Evolutionary conservation across 1,284 basidiomycete species (phyloP).

Genomic region (Tausonia pullulans): DNA sequence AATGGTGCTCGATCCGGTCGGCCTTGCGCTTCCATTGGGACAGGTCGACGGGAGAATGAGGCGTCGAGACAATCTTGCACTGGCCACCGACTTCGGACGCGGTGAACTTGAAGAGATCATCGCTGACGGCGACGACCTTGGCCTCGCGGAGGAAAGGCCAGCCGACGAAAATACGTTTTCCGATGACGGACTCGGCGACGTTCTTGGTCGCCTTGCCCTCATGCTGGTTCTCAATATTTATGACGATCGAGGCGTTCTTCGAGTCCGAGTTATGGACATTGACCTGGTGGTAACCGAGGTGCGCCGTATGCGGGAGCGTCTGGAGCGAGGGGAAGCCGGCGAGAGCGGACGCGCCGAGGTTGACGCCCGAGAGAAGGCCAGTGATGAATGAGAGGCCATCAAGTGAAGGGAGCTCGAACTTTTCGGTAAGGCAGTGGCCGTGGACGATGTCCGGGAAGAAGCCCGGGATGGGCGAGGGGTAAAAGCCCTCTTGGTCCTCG

Average conservation of each 20-base stretch:
- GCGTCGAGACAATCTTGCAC: conserved; percentile 53
- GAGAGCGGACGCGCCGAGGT: conserved; percentile 71
- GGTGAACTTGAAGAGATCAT: conserved; percentile 79
- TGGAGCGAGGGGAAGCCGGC: conserved; percentile 94
- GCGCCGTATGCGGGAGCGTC: conserved; percentile 68
- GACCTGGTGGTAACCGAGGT: conserved; percentile 74
- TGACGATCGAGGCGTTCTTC: conserved; percentile 82
- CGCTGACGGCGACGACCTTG: conserved; percentile 72
- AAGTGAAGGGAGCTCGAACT: conserved; percentile 77
- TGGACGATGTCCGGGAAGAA: conserved; percentile 87
- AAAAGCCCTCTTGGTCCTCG: conserved; percentile 49
- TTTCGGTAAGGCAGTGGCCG: conserved; percentile 64
- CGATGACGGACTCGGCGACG: conserved; percentile 63
- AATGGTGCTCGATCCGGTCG: conserved; percentile 66
- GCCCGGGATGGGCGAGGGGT: conserved; percentile 82
- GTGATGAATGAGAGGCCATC: conserved; percentile 75
- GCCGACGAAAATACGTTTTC: conserved; percentile 63
- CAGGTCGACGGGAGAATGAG: conserved; percentile 55
- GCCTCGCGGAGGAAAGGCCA: conserved; percentile 97
- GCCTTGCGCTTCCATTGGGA: conserved; percentile 64
- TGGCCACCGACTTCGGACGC: conserved; percentile 47
- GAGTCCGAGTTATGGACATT: conserved; percentile 88
- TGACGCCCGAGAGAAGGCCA: conserved; percentile 80
- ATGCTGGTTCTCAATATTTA: conserved; percentile 67
- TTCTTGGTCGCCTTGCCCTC: conserved; percentile 58